These are phyloP conservation scores for Mycosphaerella sp. DNA, from an alignment of 2,329 filamentous ascomycete genomes.

Conservation along the genomic window DNA sequence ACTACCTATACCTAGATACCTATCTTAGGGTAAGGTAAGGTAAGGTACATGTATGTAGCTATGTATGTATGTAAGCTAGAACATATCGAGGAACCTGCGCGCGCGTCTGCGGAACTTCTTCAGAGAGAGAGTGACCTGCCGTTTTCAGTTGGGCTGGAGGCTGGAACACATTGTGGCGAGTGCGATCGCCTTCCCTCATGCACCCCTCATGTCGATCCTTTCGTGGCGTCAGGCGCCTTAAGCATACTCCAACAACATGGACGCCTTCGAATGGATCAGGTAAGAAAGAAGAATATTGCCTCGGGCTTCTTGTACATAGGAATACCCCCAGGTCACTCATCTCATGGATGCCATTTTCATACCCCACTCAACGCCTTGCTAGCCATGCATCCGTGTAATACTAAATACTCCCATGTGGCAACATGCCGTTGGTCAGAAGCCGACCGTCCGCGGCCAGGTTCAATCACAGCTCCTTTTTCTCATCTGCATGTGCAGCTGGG, in stretches of 20 bases:
- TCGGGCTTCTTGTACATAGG: not conserved
- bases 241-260: slow-evolving; percentile 7
- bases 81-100: too few relatives aligned
- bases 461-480: slow-evolving; percentile 33
- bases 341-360: not conserved
- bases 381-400: not conserved
- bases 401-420: not conserved
- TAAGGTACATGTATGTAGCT: too few relatives aligned
- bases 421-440: not conserved
- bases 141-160: too few relatives aligned
- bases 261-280: not conserved
- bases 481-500: slow-evolving; percentile 21
- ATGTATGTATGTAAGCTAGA: too few relatives aligned
- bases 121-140: too few relatives aligned
- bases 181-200: slow-evolving; percentile 1
- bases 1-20: too few relatives aligned
- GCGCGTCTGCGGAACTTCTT: too few relatives aligned
- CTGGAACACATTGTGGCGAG: not conserved
- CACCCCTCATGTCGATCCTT: not conserved
- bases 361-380: not conserved
- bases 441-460: not conserved
- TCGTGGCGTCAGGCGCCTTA: slow-evolving; percentile 6
- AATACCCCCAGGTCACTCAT: not conserved
- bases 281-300: too few relatives aligned
- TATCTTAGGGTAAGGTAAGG: too few relatives aligned